phyloP scores from a whole-genome alignment of 257 asterid genomes.

The Linaria vulgaris region DNA sequence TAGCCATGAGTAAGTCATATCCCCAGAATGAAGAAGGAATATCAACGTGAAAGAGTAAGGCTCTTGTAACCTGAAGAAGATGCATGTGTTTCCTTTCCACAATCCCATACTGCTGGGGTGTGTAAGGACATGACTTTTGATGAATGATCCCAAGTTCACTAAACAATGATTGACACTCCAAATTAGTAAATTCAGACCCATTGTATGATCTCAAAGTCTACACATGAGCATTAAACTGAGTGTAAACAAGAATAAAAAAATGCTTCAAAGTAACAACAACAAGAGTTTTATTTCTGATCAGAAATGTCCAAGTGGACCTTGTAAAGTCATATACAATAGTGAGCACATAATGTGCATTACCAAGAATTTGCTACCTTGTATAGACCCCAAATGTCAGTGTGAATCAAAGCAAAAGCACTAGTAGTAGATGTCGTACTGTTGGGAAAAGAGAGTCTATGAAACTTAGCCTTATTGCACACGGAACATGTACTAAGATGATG shows the following conservation, averaged over 20 bases:
- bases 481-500: too few species aligned
- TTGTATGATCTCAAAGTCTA: not conserved
- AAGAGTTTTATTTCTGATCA: not conserved
- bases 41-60: not conserved
- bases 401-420: too few species aligned
- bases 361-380: not conserved
- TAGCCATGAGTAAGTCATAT: too few species aligned
- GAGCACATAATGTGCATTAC: not conserved
- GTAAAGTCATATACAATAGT: not conserved
- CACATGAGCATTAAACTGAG: not conserved
- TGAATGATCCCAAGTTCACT: not conserved
- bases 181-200: not conserved
- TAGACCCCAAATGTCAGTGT: not conserved
- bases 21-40: too few species aligned
- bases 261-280: too few species aligned
- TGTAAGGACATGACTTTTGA: not conserved
- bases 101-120: not conserved
- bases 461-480: too few species aligned
- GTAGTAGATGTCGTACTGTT: too few species aligned
- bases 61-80: not conserved
- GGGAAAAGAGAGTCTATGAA: too few species aligned
- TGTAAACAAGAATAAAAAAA: not conserved
- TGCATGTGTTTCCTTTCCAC: not conserved
- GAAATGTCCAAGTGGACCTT: not conserved
- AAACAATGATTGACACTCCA: not conserved